Evolutionary conservation across 768 basidiomycete genomes (phyloP).

Genomic region (Polyporus arcularius): DNA sequence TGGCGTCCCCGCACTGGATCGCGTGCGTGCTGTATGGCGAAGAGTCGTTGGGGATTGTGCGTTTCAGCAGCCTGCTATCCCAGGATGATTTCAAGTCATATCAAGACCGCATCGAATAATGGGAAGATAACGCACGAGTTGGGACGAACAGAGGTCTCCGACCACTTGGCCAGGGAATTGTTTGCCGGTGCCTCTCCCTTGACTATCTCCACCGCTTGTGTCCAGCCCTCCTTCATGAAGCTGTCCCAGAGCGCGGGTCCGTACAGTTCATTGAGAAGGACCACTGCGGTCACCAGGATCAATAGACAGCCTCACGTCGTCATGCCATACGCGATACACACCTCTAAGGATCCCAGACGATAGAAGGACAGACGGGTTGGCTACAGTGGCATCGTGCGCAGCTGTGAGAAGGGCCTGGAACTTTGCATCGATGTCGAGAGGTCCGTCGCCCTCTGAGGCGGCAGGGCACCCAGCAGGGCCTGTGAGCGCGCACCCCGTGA

Average conservation of each 20-base stretch:
- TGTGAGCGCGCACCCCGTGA: slow-evolving; percentile 13
- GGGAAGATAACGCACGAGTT: background rate
- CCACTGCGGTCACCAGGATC: background rate
- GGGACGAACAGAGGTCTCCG: background rate
- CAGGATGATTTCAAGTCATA: background rate
- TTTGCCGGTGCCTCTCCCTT: background rate
- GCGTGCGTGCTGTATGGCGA: background rate
- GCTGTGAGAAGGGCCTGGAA: background rate
- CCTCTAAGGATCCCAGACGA: background rate
- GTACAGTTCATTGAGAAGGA: background rate
- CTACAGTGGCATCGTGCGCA: background rate
- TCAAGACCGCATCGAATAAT: background rate
- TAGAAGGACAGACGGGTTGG: background rate
- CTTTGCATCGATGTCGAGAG: background rate
- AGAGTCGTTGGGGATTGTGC: background rate
- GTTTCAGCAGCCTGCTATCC: background rate
- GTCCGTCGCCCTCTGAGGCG: background rate
- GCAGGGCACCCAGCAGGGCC: slow-evolving; percentile 7
- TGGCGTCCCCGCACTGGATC: background rate
- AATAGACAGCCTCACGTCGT: background rate
- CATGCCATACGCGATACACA: background rate
- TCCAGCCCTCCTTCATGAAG: background rate
- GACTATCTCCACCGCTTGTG: background rate
- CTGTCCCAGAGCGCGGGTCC: background rate
- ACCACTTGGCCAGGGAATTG: background rate